These are phyloP conservation scores for Fusarium sp. DNA, from an alignment of 2,329 filamentous ascomycete species.

Conservation along the genomic window DNA sequence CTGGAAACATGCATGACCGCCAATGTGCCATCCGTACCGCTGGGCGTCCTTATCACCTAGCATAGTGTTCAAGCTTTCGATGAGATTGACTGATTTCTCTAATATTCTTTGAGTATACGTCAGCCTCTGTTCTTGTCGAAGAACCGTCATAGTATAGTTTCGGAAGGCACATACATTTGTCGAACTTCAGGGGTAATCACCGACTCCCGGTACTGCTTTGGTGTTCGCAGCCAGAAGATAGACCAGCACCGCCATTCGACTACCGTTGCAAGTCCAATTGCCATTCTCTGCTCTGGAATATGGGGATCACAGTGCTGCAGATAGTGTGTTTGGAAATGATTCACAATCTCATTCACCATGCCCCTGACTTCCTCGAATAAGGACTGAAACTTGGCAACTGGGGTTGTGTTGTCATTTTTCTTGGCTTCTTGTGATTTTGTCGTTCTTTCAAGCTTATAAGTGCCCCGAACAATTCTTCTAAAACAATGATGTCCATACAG, in stretches of 20 bases:
- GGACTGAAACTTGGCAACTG: neutral
- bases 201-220: neutral
- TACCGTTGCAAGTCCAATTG: neutral
- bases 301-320: neutral
- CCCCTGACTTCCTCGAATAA: neutral
- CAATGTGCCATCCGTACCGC: neutral
- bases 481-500: neutral
- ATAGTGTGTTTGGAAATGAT: neutral
- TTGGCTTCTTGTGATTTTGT: neutral
- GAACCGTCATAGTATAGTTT: neutral
- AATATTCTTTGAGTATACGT: neutral
- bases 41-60: neutral
- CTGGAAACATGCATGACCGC: neutral
- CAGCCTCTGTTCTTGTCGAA: neutral
- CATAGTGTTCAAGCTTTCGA: neutral
- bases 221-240: neutral
- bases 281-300: neutral
- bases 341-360: neutral
- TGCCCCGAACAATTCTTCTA: neutral
- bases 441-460: neutral
- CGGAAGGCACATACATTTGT: neutral
- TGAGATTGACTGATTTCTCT: neutral
- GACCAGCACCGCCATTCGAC: slow-evolving; percentile 1
- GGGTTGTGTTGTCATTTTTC: neutral
- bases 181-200: neutral